phyloP scores from a whole-genome alignment of 2,329 filamentous ascomycete species.

The Aspergillus fructus region DNA sequence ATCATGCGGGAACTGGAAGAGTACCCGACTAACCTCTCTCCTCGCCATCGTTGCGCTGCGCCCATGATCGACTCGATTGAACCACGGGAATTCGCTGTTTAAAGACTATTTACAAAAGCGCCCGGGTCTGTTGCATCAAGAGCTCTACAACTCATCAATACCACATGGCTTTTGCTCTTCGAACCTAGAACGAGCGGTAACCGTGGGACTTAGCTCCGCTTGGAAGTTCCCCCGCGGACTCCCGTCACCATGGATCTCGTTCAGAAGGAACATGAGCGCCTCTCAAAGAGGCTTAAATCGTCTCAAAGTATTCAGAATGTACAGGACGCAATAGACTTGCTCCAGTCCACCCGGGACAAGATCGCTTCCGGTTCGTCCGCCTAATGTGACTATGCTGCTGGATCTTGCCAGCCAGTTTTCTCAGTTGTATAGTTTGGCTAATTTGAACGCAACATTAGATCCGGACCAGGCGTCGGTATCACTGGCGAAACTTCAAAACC shows the following conservation, averaged over 20 bases:
- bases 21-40: background rate
- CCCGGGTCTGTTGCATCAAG: background rate
- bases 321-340: slow-evolving; percentile 75
- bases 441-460: slow-evolving; percentile 47
- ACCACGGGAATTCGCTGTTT: background rate
- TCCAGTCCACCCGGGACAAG: slow-evolving; percentile 70
- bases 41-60: background rate
- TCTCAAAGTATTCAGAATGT: slow-evolving; percentile 73
- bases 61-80: background rate
- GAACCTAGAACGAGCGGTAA: slow-evolving; percentile 26
- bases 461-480: slow-evolving; percentile 69
- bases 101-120: background rate
- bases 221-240: background rate
- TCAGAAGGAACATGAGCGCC: slow-evolving; percentile 71
- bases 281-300: slow-evolving; percentile 68
- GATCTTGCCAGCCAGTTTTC: background rate
- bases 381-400: background rate
- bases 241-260: slow-evolving; percentile 59
- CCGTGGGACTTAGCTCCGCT: slow-evolving; percentile 21
- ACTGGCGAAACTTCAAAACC: slow-evolving; percentile 81
- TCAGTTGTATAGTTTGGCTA: slow-evolving; percentile 2
- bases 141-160: background rate
- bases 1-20: background rate
- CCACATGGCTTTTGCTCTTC: slow-evolving; percentile 26
- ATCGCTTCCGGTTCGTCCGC: slow-evolving; percentile 65